Conservation (phyloP, 345 rosid genomes). For the Eucalyptus leucophloia region DNA sequence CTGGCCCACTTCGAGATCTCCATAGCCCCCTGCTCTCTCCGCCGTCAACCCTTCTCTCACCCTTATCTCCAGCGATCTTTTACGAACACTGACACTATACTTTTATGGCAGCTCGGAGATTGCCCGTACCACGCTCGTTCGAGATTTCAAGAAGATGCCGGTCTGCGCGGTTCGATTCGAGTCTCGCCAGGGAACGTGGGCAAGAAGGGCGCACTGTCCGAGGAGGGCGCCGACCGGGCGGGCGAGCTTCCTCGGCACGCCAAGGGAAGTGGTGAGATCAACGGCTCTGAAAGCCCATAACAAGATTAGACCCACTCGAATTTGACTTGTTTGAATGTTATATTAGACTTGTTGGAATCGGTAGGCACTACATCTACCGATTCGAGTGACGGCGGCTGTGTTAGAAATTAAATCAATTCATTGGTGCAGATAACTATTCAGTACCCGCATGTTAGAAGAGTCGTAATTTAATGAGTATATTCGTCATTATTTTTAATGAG, state of each 20-base stretch:
- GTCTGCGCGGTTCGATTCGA: conserved; percentile 47
- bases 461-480: too few species aligned
- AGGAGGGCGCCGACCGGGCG: not conserved
- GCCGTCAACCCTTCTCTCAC: conserved; percentile 10
- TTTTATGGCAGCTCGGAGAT: conserved; percentile 41
- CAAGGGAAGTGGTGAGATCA: rapidly evolving
- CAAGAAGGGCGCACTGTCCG: conserved; percentile 10
- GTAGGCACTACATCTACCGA: too few species aligned
- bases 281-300: rapidly evolving
- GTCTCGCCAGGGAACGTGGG: conserved; percentile 16
- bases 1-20: conserved; percentile 12
- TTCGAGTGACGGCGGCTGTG: too few species aligned
- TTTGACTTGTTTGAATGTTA: too few species aligned
- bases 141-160: conserved; percentile 67
- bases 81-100: not conserved
- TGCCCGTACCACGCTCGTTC: conserved; percentile 69
- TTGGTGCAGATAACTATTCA: too few species aligned
- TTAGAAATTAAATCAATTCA: too few species aligned
- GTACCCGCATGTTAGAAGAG: too few species aligned
- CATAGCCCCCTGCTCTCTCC: not conserved
- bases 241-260: rapidly evolving
- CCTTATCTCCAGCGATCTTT: not conserved
- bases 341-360: too few species aligned
- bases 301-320: not conserved
- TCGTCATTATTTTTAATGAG: too few species aligned